A percentile compares a stretch with the other conserved stretches of the same genome.
Conservation (phyloP, 257 asterid species). For the Anisodus tanguticus region DNA sequence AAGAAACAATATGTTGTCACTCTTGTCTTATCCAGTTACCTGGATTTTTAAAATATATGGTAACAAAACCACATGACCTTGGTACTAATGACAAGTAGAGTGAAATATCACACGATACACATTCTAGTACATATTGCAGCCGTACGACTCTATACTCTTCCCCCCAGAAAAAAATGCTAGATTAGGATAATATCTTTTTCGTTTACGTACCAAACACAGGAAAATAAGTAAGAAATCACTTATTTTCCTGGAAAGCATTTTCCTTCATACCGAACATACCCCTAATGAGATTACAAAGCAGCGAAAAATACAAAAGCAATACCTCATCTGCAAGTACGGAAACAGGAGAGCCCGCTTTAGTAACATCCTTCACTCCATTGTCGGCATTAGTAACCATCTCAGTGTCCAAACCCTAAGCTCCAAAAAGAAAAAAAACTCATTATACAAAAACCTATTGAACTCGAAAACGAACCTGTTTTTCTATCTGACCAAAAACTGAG, state of each 20-base stretch:
- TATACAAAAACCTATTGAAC: not conserved
- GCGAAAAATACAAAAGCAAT: not conserved
- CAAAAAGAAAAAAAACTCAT: constrained; percentile 1
- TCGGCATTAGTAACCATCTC: constrained; percentile 36
- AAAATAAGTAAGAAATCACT: no score
- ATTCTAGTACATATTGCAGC: not conserved
- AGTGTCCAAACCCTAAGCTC: constrained; percentile 36
- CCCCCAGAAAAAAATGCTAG: not conserved
- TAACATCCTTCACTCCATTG: constrained; percentile 63
- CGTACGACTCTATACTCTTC: not conserved
- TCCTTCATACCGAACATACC: no score
- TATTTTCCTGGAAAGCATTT: no score
- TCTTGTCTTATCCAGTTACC: not conserved
- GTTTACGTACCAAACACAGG: no score
- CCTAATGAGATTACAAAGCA: no score
- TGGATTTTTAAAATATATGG: not conserved
- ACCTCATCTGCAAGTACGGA: constrained; percentile 98
- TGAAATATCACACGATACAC: constrained; percentile 6
- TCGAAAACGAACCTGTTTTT: not conserved
- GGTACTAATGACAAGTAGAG: constrained; percentile 6
- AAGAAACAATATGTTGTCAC: constrained; percentile 2
- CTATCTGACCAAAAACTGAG: not conserved
- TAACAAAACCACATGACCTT: not conserved
- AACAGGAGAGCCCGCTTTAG: constrained; percentile 80
- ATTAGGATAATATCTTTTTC: no score